Base-by-base conservation (phyloP, 257 asterid species). In the Eucommia ulmoides region DNA sequence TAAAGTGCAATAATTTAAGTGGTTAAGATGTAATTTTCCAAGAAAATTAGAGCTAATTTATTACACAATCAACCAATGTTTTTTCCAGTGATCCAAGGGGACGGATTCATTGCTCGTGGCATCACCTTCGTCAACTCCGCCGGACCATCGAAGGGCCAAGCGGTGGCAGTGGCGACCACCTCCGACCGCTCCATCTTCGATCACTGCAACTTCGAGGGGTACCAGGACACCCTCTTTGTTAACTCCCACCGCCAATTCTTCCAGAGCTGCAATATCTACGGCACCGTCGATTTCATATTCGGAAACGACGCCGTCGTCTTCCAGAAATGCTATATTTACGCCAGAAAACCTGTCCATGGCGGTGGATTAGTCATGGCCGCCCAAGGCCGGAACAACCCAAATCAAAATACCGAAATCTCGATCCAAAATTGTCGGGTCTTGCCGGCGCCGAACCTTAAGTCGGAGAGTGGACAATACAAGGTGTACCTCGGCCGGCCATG, bases 211-310 rank as follows among this genome's bases (percentile, higher is more conserved):
- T 50, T 66, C 22, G 60, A 55, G 19, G 67, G 64, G 2, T 66
- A 66, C 42, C 72, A 66, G 19, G 72, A 60, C 33, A 66, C 64
- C 1, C 63, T 60, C 3, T 67, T 58, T 33, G 54, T 54, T 9
- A 22, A 33, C 19, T 38, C 61, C 1, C 33, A 61, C 16, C 45
- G 68, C 2, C 65, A 61, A 25, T 56, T 61, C 26, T 67, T 18
- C 17, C 23, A 18, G 49, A 53, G 57, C 23, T 61, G 68, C 18
- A 9, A 47, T 0, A 52, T 61, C 1, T 61, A 55, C 1, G 73
- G 73, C 52, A 51, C 64, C 5, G 41, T 61, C 0, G 73, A 66
- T 56, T 66, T 66, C 73, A 61, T 56, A 0, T 66, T 66, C 8
- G 73, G 68, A 7, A 61, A 66, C 3, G 73, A 53, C 0, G 73